phyloP scores from a whole-genome alignment of 1,139 yeast species.

The Sugiyamaella paludigena region DNA sequence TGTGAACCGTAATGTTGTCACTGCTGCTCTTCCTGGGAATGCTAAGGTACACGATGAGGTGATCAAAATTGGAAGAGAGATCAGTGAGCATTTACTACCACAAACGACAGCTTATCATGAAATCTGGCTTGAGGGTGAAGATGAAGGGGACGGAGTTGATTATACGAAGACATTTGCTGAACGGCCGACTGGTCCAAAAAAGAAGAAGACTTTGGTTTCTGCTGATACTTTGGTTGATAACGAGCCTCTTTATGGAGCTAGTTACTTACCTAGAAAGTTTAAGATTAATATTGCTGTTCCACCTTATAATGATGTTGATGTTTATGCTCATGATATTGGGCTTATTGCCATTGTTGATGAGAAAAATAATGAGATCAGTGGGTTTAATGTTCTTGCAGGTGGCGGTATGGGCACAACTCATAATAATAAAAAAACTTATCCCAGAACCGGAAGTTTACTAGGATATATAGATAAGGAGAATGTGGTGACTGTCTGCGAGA shows the following conservation, averaged over 20 bases:
- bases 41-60: constrained; percentile 80
- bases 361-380: constrained; percentile 45
- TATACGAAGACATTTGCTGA: constrained; percentile 70
- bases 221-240: constrained; percentile 51
- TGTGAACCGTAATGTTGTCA: constrained; percentile 93
- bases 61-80: constrained; percentile 56
- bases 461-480: constrained; percentile 73
- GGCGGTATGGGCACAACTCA: constrained; percentile 99
- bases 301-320: constrained; percentile 96
- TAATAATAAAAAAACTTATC: constrained; percentile 94
- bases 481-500: constrained; percentile 78
- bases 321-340: constrained; percentile 93
- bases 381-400: constrained; percentile 88
- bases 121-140: constrained; percentile 91
- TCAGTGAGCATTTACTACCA: constrained; percentile 84
- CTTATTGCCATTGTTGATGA: constrained; percentile 81
- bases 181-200: constrained; percentile 75
- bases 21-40: constrained; percentile 82
- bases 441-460: constrained; percentile 85
- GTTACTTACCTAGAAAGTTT: constrained; percentile 93
- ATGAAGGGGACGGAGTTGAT: constrained; percentile 64
- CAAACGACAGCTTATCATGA: constrained; percentile 95
- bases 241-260: constrained; percentile 85
- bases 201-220: constrained; percentile 85
- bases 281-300: constrained; percentile 94